Conservation (phyloP, 345 rosid genomes). For the Dipteronia dyeriana region DNA sequence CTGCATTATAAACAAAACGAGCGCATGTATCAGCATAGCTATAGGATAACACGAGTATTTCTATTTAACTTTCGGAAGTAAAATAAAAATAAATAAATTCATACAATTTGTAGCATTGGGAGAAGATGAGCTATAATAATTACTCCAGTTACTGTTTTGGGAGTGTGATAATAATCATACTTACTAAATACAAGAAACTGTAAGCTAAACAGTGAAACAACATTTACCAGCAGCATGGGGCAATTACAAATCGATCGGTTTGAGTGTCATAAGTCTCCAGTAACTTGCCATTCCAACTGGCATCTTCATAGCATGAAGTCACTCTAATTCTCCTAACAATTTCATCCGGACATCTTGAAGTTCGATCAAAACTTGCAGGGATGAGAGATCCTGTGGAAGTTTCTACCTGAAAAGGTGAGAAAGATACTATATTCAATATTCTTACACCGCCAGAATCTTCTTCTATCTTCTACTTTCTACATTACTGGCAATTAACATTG, state of each 20-base stretch:
- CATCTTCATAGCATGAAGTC: slow-evolving; percentile 57
- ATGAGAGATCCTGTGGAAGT: slow-evolving; percentile 53
- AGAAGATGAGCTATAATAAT: neutral
- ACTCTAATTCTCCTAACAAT: slow-evolving; percentile 71
- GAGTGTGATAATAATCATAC: neutral
- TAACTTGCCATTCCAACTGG: slow-evolving; percentile 65
- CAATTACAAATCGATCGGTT: slow-evolving; percentile 66
- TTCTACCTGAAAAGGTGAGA: slow-evolving; percentile 57
- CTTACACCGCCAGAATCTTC: neutral
- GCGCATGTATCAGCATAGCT: neutral
- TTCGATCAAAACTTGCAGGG: slow-evolving; percentile 70
- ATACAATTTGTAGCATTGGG: too few species aligned
- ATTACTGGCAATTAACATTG: neutral
- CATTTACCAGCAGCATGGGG: slow-evolving; percentile 74
- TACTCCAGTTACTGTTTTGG: neutral
- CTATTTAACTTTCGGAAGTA: neutral
- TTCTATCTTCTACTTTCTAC: neutral
- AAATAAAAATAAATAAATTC: neutral
- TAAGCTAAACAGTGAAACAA: neutral
- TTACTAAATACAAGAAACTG: neutral
- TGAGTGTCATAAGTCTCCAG: slow-evolving; percentile 79
- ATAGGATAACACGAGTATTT: neutral
- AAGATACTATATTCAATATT: slow-evolving; percentile 3
- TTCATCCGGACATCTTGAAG: slow-evolving; percentile 86
- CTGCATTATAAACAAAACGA: slow-evolving; percentile 39